Evolutionary conservation across 2,329 filamentous ascomycete species (phyloP), one percentile per base, ranked within the genome.

Genomic region (Trichoderma afroharzianum): DNA sequence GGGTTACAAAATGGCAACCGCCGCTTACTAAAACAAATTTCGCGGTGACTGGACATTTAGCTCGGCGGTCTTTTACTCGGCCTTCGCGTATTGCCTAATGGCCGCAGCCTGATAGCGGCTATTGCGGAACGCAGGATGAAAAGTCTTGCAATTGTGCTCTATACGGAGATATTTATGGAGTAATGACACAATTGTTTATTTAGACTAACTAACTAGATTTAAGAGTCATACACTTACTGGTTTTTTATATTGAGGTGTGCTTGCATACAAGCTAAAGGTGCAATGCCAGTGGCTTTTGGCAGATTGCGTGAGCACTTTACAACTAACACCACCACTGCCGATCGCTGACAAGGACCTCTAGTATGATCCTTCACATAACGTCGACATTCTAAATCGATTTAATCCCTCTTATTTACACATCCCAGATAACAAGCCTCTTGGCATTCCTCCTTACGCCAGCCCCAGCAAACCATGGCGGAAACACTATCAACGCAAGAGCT

Each of bases 21-120:
- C 26, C 24, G 53, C 53, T 57, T 57, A 57, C 53, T 57, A 57
- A 57, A 57, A 30, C 26, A 2, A n/a, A 7, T n/a, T 57, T 57
- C 6, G 26, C 5, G 39, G 39, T 30, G 24, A 50, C 43, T n/a
- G 4, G 43, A 47, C 18, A 12, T 47, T 47, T 47, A 8, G 8
- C 43, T 50, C 43, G 43, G 43, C 43, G 43, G 43, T 50, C n/a
- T 30, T 57, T 57, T n/a, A 26, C 53, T 57, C 53, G 53, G 53
- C 53, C 28, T 28, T 57, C 26, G 53, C 53, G 47, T n/a, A 18
- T 30, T 30, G 53, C 47, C 53, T 9, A 18, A 11, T 57, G 53
- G 14, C 26, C 26, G 53, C 24, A 30, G 53, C 53, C 53, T 57
- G 53, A 30, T 57, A 30, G 53, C 53, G 53, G 53, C 24, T 57